Evolutionary conservation across 768 basidiomycete genomes (phyloP).

Genomic region (Suillus decipiens): DNA sequence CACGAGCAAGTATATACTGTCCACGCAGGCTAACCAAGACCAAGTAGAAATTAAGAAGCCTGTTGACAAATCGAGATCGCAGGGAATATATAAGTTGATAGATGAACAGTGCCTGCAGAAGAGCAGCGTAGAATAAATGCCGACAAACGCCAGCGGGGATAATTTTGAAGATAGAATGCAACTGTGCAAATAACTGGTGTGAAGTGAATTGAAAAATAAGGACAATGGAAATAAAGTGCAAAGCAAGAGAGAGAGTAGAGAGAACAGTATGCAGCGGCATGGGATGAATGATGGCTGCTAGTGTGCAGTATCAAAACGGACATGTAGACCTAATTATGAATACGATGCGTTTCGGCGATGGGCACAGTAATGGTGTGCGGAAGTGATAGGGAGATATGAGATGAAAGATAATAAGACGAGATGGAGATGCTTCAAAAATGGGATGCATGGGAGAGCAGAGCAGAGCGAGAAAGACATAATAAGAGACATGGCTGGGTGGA

Average conservation of each 20-base stretch:
- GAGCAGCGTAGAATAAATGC: slow-evolving; percentile 30
- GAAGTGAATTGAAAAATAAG: slow-evolving; percentile 19
- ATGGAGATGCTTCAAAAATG: slow-evolving; percentile 26
- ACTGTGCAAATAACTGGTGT: slow-evolving; percentile 25
- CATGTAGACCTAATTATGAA: slow-evolving; percentile 36
- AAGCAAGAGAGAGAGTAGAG: slow-evolving; percentile 13
- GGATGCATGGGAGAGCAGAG: slow-evolving; percentile 31
- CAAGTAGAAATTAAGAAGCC: slow-evolving; percentile 29
- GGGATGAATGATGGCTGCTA: slow-evolving; percentile 24
- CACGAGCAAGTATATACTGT: slow-evolving; percentile 30
- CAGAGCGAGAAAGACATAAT: slow-evolving; percentile 37
- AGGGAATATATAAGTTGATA: slow-evolving; percentile 10
- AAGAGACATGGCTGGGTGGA: slow-evolving; percentile 35
- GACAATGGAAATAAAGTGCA: slow-evolving; percentile 27
- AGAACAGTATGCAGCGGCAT: slow-evolving; percentile 29
- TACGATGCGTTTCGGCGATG: slow-evolving; percentile 35
- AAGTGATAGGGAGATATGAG: background rate
- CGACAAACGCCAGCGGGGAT: slow-evolving; percentile 28
- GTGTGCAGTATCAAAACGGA: slow-evolving; percentile 29
- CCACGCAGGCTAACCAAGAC: slow-evolving; percentile 22
- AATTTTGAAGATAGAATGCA: slow-evolving; percentile 28
- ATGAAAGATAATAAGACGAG: slow-evolving; percentile 27
- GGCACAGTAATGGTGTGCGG: slow-evolving; percentile 7
- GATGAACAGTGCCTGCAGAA: slow-evolving; percentile 8
- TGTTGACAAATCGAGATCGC: slow-evolving; percentile 18